phyloP scores from a whole-genome alignment of 1,284 basidiomycete species.

The Trametes pubescens region DNA sequence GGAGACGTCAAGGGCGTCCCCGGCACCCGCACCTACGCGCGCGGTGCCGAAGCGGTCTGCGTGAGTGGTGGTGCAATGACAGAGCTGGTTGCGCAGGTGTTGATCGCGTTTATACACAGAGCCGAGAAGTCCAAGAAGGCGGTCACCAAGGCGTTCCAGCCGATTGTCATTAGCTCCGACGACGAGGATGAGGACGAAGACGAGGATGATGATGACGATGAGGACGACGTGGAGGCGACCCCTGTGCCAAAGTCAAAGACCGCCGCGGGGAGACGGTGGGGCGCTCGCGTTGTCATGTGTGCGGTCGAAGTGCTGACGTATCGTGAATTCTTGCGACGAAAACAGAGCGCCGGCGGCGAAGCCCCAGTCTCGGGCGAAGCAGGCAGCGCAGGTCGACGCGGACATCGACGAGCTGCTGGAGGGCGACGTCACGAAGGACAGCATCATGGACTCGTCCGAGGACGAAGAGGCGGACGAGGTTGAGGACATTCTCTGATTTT shows the following conservation, averaged over 20 bases:
- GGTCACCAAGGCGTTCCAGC: conserved; percentile 34
- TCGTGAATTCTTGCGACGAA: background rate
- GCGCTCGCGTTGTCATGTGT: background rate
- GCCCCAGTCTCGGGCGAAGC: conserved; percentile 13
- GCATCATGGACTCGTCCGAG: conserved; percentile 40
- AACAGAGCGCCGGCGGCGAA: conserved; percentile 9
- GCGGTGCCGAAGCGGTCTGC: conserved; percentile 47
- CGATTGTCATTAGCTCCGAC: conserved; percentile 31
- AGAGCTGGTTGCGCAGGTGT: too few relatives aligned
- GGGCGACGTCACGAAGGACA: conserved; percentile 35
- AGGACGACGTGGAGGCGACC: conserved; percentile 44
- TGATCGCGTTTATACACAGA: conserved; percentile 18
- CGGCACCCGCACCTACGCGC: conserved; percentile 41
- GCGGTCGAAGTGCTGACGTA: background rate
- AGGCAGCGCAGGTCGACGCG: conserved; percentile 31
- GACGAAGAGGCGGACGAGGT: conserved; percentile 44
- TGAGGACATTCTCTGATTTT: conserved; percentile 33
- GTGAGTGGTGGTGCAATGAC: conserved; percentile 35
- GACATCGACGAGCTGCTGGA: conserved; percentile 34
- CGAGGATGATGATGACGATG: conserved; percentile 33
- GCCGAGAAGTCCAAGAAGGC: conserved; percentile 40
- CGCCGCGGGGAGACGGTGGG: conserved; percentile 22
- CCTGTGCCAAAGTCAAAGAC: conserved; percentile 38
- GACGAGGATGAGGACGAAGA: conserved; percentile 53
- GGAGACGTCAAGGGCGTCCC: conserved; percentile 34